Base-by-base conservation (phyloP, 1,284 basidiomycete species). In the Trametes sp. region DNA sequence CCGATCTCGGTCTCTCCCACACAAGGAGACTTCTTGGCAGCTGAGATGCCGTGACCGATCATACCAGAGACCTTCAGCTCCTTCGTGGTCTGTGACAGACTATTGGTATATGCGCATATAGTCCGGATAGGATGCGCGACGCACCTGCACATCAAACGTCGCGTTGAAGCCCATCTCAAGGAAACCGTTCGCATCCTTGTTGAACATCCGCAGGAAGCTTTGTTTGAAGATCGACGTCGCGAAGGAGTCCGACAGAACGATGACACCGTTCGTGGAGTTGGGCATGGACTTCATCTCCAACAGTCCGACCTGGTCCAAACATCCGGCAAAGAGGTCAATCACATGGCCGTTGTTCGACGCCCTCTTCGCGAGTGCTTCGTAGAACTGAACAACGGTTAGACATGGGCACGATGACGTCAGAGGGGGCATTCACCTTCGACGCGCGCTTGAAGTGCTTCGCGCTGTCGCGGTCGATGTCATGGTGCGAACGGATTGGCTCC, bases 1-100 rank as follows among this genome's bases (percentile, higher is more conserved):
- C 97, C 98, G 66, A 99, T 99, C 79, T 99, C 98, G 1, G 98
- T 99, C 82, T 99, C 98, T 66, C 97, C 97, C 31, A 99, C 98
- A 71, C 95, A 98, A 0, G 88, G 88, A 0, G 95, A 96, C 78
- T 99, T 99, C 80, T 98, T 98, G 72, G 93, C 96, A 46, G 95
- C 94, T 48, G 96, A 98, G 77, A 98, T 96, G 51, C 94, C 96
- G 73, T 99, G 98, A 1, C 97, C 96, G 67, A 99, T 99, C 58
- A 99, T 86, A 54, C 98, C 98, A 3, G 97, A 98, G 6, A 99
- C 96, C 78, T 97, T 98, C 72, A 99, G 87, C 78, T 99, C 98
- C 82, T 99, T 99, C 53, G 97, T 98, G 4, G 96, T 98, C 92
- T 97, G 74, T 9, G 29, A 0, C 46, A 44, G 38, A n/a, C 41